Evolutionary conservation across 805 yeast genomes (phyloP), one percentile per base, ranked within the genome.

Genomic region (Pichia phayaonensis): DNA sequence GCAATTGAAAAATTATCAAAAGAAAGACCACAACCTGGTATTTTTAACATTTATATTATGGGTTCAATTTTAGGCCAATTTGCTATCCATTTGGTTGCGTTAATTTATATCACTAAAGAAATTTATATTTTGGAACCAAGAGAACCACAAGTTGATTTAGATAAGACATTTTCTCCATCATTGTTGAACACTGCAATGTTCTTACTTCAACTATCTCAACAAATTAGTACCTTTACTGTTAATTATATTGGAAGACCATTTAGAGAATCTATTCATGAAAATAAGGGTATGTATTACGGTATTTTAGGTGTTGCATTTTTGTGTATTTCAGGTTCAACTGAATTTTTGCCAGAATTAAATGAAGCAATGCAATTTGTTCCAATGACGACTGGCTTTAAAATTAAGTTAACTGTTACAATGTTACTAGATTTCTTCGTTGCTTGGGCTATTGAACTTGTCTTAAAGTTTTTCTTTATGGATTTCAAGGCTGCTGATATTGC

Each of bases 171-270:
- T 62, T 67, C 73, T 48, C 99, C 99, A 44, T 89, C 97, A 4
- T 75, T 94, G 64, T 79, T 94, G 66, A 94, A 94, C 72, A 92
- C 98, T 40, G 97, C 97, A 61, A 90, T 94, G 75, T 94, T 90
- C 71, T 76, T 94, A 66, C 78, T 94, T 51, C 97, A 90, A 69
- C 77, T 94, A 61, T 92, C 96, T 20, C 98, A 94, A 73, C 97
- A 94, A 69, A 95, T 94, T 48, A 88, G 97, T 16, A 94, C 99
- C 0, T 94, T 90, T 74, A 97, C 97, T 21, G 97, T 94, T 52
- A 94, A 94, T 72, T 94, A 94, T 70, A 96, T 89, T 72, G 99
- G 99, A 49, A 83, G 86, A 59, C 99, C 99, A 50, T 94, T 94
- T 74, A 84, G 95, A 67, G 96, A 94, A 71, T 81, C 88, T 51